A percentile compares a stretch with the other conserved stretches of the same genome.
Evolutionary conservation across 2,329 filamentous ascomycete species (phyloP).

Genomic region (Drechslera avenae): DNA sequence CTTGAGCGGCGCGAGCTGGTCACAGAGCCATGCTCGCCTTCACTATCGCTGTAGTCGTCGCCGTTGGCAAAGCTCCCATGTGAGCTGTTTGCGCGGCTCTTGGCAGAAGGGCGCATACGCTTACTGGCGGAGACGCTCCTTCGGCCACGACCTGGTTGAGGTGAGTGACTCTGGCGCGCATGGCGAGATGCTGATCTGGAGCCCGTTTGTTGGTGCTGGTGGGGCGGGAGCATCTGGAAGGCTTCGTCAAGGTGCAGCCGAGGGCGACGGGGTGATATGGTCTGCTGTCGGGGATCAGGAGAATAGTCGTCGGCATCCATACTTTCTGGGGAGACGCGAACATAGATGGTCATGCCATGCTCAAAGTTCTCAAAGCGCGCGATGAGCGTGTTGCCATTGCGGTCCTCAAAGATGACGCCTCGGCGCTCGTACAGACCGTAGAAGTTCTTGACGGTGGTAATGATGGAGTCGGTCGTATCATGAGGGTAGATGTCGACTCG

Average conservation of each 20-base stretch:
- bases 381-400: slow-evolving; percentile 86
- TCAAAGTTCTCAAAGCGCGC: slow-evolving; percentile 94
- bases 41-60: slow-evolving; percentile 85
- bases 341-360: slow-evolving; percentile 91
- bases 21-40: slow-evolving; percentile 76
- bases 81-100: slow-evolving; percentile 68
- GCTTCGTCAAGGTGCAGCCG: slow-evolving; percentile 66
- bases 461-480: slow-evolving; percentile 96
- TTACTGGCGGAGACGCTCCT: slow-evolving; percentile 80
- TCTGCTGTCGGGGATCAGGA: slow-evolving; percentile 55
- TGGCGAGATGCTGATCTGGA: slow-evolving; percentile 71
- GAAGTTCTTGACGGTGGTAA: slow-evolving; percentile 98
- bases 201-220: slow-evolving; percentile 65
- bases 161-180: slow-evolving; percentile 79
- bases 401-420: slow-evolving; percentile 94
- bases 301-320: slow-evolving; percentile 55
- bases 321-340: slow-evolving; percentile 73
- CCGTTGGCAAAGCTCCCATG: slow-evolving; percentile 58
- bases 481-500: slow-evolving; percentile 90
- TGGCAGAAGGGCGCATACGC: slow-evolving; percentile 68
- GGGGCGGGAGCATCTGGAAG: slow-evolving; percentile 66
- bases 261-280: slow-evolving; percentile 56
- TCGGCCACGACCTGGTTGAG: slow-evolving; percentile 67
- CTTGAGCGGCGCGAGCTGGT: slow-evolving; percentile 74
- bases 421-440: slow-evolving; percentile 87